Conservation (phyloP, 306 rosid genomes). For the Rosa chinensis region DNA sequence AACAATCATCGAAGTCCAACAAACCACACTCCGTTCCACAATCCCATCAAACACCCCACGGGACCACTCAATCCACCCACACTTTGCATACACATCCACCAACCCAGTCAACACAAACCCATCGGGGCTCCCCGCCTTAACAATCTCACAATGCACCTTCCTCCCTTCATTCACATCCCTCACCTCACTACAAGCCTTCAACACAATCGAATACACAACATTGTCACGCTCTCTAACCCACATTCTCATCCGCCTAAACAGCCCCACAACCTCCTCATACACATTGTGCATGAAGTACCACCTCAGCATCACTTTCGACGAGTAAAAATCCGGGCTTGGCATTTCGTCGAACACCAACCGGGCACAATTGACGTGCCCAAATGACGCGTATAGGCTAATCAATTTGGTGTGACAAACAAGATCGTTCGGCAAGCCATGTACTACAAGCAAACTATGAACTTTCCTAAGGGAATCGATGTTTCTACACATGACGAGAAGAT, state of each 20-base stretch:
- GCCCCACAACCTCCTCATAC: slow-evolving; percentile 38
- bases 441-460: slow-evolving; percentile 52
- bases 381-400: slow-evolving; percentile 57
- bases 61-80: slow-evolving; percentile 38
- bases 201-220: slow-evolving; percentile 48
- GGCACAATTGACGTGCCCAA: slow-evolving; percentile 46
- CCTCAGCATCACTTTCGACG: slow-evolving; percentile 68
- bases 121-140: slow-evolving; percentile 49
- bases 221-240: slow-evolving; percentile 40
- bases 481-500: slow-evolving; percentile 44
- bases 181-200: slow-evolving; percentile 56
- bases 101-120: slow-evolving; percentile 50
- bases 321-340: slow-evolving; percentile 47
- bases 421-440: slow-evolving; percentile 40
- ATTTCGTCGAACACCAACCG: slow-evolving; percentile 64
- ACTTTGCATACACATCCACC: slow-evolving; percentile 56
- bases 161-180: slow-evolving; percentile 44
- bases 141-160: slow-evolving; percentile 53
- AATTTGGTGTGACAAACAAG: slow-evolving; percentile 45
- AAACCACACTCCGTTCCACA: slow-evolving; percentile 48
- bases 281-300: slow-evolving; percentile 59
- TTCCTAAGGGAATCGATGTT: slow-evolving; percentile 46
- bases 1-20: slow-evolving; percentile 76
- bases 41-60: slow-evolving; percentile 51
- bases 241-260: slow-evolving; percentile 40